Evolutionary conservation across 495 filamentous ascomycete genomes (phyloP).

Genomic region (Daldinia vernicosa): DNA sequence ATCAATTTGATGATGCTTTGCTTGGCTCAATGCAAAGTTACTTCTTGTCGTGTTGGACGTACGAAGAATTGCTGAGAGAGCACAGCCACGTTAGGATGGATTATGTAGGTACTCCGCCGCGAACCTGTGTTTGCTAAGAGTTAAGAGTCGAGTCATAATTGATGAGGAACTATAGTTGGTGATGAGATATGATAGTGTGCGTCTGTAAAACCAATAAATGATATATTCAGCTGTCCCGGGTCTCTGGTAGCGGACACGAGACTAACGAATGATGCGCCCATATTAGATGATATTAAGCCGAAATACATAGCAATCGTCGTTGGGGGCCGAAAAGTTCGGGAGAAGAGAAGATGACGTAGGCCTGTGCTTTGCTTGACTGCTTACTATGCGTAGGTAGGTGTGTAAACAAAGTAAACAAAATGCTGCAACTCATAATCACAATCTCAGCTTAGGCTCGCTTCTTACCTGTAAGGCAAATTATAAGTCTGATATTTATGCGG

Average conservation of each 20-base stretch:
- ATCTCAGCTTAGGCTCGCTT: neutral
- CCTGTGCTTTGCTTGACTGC: neutral
- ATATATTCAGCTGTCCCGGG: constrained; percentile 3
- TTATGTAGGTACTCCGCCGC: constrained; percentile 14
- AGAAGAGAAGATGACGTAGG: neutral
- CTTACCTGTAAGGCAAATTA: neutral
- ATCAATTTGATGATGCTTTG: neutral
- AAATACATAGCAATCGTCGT: neutral
- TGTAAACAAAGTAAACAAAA: neutral
- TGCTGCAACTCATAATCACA: neutral
- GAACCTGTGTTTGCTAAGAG: neutral
- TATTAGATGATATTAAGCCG: neutral
- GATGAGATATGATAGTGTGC: neutral
- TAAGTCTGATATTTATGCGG: neutral
- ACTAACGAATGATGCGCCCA: neutral
- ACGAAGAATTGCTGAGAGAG: neutral
- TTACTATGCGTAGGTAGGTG: neutral
- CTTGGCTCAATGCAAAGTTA: neutral
- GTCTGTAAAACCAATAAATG: neutral
- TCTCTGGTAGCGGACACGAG: constrained; percentile 1
- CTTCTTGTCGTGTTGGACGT: neutral
- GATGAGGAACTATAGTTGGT: neutral
- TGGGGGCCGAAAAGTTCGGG: neutral
- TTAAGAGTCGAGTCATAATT: too few species aligned
- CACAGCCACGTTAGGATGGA: constrained; percentile 23